These are phyloP conservation scores for Candida saitoana DNA, from an alignment of 805 yeast genomes.

Conservation along the genomic window DNA sequence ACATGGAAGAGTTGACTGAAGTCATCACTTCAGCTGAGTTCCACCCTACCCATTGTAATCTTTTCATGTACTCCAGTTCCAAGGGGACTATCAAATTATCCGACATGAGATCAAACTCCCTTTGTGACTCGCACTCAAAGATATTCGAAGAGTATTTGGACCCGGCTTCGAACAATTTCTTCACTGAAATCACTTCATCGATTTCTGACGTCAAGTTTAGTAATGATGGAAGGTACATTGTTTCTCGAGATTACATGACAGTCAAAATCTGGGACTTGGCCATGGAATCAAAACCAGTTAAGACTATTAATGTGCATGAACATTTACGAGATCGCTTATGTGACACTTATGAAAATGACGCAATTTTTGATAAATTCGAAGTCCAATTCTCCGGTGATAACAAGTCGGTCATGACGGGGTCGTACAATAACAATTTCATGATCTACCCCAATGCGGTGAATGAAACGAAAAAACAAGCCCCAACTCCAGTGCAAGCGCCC, in stretches of 20 bases:
- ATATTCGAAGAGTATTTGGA: constrained; percentile 91
- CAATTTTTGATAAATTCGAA: constrained; percentile 97
- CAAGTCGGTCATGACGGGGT: constrained; percentile 90
- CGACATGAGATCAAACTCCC: constrained; percentile 93
- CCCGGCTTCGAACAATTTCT: constrained; percentile 89
- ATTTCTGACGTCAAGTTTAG: constrained; percentile 92
- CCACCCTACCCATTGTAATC: constrained; percentile 88
- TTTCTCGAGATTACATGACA: constrained; percentile 95
- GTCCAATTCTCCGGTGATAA: constrained; percentile 93
- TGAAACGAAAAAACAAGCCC: not conserved
- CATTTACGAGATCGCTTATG: constrained; percentile 88
- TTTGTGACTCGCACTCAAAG: constrained; percentile 86
- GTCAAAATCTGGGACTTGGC: constrained; percentile 97
- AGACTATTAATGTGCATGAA: constrained; percentile 93
- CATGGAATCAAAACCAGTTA: constrained; percentile 93
- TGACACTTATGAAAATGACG: constrained; percentile 97
- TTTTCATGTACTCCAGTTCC: constrained; percentile 91
- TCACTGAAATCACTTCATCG: constrained; percentile 93
- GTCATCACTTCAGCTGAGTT: constrained; percentile 96
- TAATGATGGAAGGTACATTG: constrained; percentile 88
- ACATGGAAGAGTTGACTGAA: constrained; percentile 98
- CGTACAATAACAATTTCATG: constrained; percentile 95
- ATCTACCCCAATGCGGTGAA: constrained; percentile 80
- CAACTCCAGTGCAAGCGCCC: not conserved
- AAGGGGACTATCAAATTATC: constrained; percentile 94